A percentile compares a stretch with the other conserved stretches of the same genome.
Evolutionary conservation across 257 asterid species (phyloP).

Genomic region (Craterostigma plantagineum): DNA sequence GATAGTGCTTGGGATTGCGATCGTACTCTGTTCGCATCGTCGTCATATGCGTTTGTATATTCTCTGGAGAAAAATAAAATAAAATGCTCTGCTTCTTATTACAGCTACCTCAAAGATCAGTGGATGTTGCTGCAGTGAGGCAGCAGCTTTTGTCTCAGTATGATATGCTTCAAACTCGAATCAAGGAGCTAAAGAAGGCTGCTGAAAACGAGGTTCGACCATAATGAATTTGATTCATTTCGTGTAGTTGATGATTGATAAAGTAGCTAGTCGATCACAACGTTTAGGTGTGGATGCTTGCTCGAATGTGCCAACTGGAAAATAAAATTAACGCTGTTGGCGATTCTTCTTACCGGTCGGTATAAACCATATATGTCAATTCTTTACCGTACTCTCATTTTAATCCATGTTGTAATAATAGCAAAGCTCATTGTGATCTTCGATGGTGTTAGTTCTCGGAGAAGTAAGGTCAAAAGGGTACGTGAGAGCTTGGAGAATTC

Average conservation of each 20-base stretch:
- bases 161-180: constrained; percentile 80
- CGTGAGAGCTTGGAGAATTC: constrained; percentile 70
- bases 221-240: constrained; percentile 5
- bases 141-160: constrained; percentile 84
- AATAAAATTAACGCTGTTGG: constrained; percentile 89
- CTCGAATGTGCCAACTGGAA: constrained; percentile 90
- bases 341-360: constrained; percentile 78
- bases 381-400: neutral
- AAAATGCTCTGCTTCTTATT: constrained; percentile 11
- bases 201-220: constrained; percentile 75
- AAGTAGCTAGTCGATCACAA: neutral
- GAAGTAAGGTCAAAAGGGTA: constrained; percentile 56
- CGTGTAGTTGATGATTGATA: constrained; percentile 6
- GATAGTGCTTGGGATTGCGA: neutral
- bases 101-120: constrained; percentile 79
- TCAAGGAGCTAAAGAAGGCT: constrained; percentile 65
- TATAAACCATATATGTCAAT: no score
- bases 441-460: constrained; percentile 51
- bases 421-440: neutral
- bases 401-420: neutral
- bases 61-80: neutral
- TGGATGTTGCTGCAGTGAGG: constrained; percentile 47
- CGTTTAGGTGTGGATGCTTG: constrained; percentile 83
- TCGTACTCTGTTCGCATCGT: constrained; percentile 6
- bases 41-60: constrained; percentile 1